Percentiles rank a stretch among this genome's conserved stretches.
These are phyloP conservation scores for Penicillium paradoxum DNA, from an alignment of 495 filamentous ascomycete genomes.

Conservation along the genomic window DNA sequence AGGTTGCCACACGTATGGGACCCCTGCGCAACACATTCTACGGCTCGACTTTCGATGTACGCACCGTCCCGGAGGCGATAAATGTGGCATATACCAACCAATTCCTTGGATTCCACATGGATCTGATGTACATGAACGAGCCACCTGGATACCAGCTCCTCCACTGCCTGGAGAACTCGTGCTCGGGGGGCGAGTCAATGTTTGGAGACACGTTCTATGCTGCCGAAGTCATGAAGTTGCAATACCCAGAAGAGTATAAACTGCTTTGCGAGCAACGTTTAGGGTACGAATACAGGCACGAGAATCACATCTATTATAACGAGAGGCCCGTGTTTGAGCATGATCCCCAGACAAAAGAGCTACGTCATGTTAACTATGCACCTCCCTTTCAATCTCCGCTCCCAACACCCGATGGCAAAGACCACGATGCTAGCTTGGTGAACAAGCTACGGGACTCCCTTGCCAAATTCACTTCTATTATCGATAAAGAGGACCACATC, in stretches of 20 bases:
- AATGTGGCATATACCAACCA: constrained; percentile 87
- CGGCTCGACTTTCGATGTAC: constrained; percentile 84
- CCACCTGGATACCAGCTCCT: constrained; percentile 79
- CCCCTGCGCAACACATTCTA: constrained; percentile 79
- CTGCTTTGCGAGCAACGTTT: constrained; percentile 42
- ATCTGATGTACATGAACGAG: constrained; percentile 79
- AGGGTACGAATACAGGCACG: constrained; percentile 63
- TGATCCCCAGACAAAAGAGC: constrained; percentile 10
- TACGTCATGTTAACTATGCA: constrained; percentile 60
- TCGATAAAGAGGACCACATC: constrained; percentile 47
- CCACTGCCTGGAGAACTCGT: constrained; percentile 74
- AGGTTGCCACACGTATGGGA: constrained; percentile 67
- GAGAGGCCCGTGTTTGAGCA: constrained; percentile 51
- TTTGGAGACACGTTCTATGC: constrained; percentile 70
- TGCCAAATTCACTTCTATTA: constrained; percentile 16
- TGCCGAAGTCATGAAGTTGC: constrained; percentile 41
- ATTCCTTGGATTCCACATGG: constrained; percentile 83
- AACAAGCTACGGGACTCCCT: constrained; percentile 35
- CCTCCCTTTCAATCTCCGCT: constrained; percentile 61
- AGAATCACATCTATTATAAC: constrained; percentile 56
- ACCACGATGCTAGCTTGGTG: not conserved
- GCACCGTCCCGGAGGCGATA: constrained; percentile 66
- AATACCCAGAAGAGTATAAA: constrained; percentile 21
- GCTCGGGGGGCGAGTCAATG: constrained; percentile 71
- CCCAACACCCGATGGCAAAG: constrained; percentile 8